Evolutionary conservation across 2,329 filamentous ascomycete species (phyloP).

Genomic region (Dichotomopilus funicola): DNA sequence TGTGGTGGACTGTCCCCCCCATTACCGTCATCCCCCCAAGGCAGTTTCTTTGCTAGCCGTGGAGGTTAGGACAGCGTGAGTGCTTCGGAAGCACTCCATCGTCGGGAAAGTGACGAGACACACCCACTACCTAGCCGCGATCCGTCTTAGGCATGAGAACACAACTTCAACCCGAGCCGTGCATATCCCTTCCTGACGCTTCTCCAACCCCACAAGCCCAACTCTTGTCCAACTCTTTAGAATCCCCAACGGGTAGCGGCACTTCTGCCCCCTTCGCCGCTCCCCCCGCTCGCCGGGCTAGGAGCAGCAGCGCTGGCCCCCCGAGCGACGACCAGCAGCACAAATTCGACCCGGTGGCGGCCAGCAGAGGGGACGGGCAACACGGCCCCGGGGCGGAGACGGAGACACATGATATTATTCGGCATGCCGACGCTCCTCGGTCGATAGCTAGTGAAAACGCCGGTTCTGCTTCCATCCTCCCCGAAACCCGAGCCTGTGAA

Average conservation of each 20-base stretch:
- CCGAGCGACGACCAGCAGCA: slow-evolving; percentile 5
- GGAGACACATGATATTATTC: slow-evolving; percentile 22
- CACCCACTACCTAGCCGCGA: neutral
- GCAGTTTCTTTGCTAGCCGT: neutral
- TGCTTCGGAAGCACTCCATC: neutral
- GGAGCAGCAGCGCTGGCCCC: neutral
- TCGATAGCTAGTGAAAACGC: slow-evolving; percentile 19
- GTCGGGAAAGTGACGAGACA: slow-evolving; percentile 5
- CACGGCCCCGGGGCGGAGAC: slow-evolving; percentile 5
- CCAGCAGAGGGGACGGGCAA: no score
- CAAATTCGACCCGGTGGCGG: slow-evolving; percentile 12
- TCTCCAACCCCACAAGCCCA: slow-evolving; percentile 2
- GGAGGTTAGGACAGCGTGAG: neutral
- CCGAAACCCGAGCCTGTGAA: slow-evolving; percentile 5
- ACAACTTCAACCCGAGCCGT: slow-evolving; percentile 8
- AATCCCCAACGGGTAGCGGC: slow-evolving; percentile 7
- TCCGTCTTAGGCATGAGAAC: slow-evolving; percentile 15
- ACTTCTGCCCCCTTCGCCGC: slow-evolving; percentile 16
- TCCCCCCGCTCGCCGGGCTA: slow-evolving; percentile 7
- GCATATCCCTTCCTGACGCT: slow-evolving; percentile 9
- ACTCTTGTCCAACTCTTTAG: slow-evolving; percentile 1
- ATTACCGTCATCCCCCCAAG: neutral
- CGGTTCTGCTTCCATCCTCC: neutral
- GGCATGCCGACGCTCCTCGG: slow-evolving; percentile 28
- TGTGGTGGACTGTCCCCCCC: slow-evolving; percentile 5